Base-by-base conservation (phyloP, 345 rosid genomes). In the Citrus medica region DNA sequence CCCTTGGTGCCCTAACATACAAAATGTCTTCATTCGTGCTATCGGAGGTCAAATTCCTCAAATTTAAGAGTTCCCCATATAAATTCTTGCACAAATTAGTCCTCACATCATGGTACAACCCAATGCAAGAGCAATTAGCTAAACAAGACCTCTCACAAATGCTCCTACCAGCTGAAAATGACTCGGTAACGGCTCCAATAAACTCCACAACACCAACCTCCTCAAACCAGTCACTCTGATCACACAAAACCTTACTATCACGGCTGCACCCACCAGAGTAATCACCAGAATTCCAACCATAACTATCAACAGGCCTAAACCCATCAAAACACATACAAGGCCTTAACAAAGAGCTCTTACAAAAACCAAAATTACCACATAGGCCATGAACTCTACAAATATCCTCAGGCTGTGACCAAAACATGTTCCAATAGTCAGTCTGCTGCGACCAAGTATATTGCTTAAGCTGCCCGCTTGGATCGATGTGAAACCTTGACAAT, bases 111-210 rank as follows among this genome's bases (percentile, higher is more conserved):
- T 91, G 85, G 66, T 77, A 84, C 78, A 91, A 85, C 28, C 93
- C 97, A 27, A 87, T 78, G 80, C 98, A 94, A 58, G 93, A 94
- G 80, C 94, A 86, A 78, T 89, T 89, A 22, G 80, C 75, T 76
- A 91, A 74, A 68, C 98, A 94, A 32, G 75, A 79, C 30, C 76
- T 85, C 82, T 83, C 85, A 67, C 97, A 92, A 27, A 53, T 60
- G 73, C 86, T 87, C 82, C 80, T 82, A 71, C 85, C 83, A 33
- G 85, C 91, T 21, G 74, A 75, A 76, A 78, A 83, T 73, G 84
- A 62, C 63, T 77, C 67, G 48, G 69, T 63, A 3, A 32, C 58
- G 0, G 86, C 86, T 53, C 91, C 92, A 6, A 87, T 89, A 82
- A 78, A 89, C 14, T 70, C 65, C 12, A 90, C 67, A 60, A 80